A percentile compares a stretch with the other conserved stretches of the same genome.
Conservation (phyloP, 2,329 filamentous ascomycete genomes). For the Colletotrichum sp. region DNA sequence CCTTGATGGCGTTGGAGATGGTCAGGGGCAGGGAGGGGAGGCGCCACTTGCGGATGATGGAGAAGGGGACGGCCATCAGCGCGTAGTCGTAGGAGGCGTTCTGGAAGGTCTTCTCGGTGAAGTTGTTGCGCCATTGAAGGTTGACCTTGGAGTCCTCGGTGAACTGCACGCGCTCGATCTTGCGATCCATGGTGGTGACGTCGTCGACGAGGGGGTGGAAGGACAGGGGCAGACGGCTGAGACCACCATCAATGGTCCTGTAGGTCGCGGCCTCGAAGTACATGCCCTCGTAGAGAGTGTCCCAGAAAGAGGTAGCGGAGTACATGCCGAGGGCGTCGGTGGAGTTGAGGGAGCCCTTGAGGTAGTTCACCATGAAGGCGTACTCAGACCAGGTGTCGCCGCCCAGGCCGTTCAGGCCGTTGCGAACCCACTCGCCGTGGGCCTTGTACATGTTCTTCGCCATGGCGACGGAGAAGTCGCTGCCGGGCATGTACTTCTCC, state of each 20-base stretch:
- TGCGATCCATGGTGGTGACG: constrained; percentile 59
- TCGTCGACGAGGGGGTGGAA: constrained; percentile 67
- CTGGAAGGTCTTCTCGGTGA: constrained; percentile 42
- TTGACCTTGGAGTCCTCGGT: constrained; percentile 56
- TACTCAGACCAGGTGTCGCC: constrained; percentile 71
- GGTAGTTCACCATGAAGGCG: constrained; percentile 64
- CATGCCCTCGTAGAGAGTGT: constrained; percentile 57
- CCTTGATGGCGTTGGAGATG: constrained; percentile 52
- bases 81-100: constrained; percentile 68
- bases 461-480: constrained; percentile 39
- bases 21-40: constrained; percentile 51
- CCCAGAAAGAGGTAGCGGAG: constrained; percentile 50
- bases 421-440: constrained; percentile 42
- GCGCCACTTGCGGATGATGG: constrained; percentile 66
- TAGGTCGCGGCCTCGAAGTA: constrained; percentile 66
- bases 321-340: constrained; percentile 45
- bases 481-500: constrained; percentile 36
- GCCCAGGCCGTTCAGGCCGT: constrained; percentile 45
- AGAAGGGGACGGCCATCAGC: constrained; percentile 69
- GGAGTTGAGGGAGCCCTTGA: constrained; percentile 58
- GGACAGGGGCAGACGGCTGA: constrained; percentile 62
- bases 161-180: constrained; percentile 62
- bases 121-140: constrained; percentile 59
- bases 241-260: constrained; percentile 67
- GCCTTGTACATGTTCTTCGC: constrained; percentile 50